phyloP scores from a whole-genome alignment of 2,329 filamentous ascomycete genomes.

The Chrysoporthe austroafricana region DNA sequence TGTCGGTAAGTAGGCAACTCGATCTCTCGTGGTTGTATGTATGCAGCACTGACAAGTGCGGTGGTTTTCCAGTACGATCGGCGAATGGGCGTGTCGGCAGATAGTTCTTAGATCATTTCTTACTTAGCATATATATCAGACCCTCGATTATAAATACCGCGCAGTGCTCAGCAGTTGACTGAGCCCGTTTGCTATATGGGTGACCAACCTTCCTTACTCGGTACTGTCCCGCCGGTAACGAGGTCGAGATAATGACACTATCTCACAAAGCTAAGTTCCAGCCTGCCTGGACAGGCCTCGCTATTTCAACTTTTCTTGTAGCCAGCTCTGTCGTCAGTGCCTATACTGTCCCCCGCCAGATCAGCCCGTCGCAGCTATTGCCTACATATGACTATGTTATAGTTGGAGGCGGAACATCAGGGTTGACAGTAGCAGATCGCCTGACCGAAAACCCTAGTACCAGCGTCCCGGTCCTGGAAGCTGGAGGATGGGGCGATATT shows the following conservation, averaged over 20 bases:
- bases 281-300: constrained; percentile 16
- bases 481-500: constrained; percentile 28
- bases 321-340: constrained; percentile 20
- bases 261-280: constrained; percentile 11
- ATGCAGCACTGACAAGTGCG: too few relatives aligned
- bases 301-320: constrained; percentile 13
- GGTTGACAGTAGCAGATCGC: constrained; percentile 32
- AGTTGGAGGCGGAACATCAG: constrained; percentile 32
- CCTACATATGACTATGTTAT: constrained; percentile 32
- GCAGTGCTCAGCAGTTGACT: not conserved
- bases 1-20: too few relatives aligned
- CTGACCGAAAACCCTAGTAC: constrained; percentile 31
- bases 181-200: not conserved
- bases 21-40: too few relatives aligned
- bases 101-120: too few relatives aligned
- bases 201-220: constrained; percentile 1
- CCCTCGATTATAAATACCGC: too few relatives aligned
- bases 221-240: constrained; percentile 1
- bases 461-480: constrained; percentile 33
- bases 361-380: constrained; percentile 11
- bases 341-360: constrained; percentile 13
- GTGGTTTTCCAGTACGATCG: too few relatives aligned
- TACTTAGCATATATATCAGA: too few relatives aligned
- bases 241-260: constrained; percentile 10
- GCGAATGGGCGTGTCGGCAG: too few relatives aligned